Conservation (phyloP, 1,284 basidiomycete genomes). For the Boletus semigastroideus region DNA sequence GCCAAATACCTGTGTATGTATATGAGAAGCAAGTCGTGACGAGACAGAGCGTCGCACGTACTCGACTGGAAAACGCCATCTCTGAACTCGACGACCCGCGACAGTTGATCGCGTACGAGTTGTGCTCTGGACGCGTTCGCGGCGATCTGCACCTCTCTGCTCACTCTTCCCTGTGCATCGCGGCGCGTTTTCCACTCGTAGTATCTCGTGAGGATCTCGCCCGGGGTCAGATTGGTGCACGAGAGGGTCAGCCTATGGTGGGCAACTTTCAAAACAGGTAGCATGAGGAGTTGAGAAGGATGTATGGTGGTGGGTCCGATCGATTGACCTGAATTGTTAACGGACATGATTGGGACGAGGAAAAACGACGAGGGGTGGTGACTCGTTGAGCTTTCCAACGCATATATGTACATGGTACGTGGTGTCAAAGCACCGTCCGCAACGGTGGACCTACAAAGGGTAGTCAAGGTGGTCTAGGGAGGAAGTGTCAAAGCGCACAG, state of each 20-base stretch:
- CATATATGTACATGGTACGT: slow-evolving; percentile 1
- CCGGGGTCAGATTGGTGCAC: neutral
- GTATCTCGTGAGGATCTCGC: slow-evolving; percentile 3
- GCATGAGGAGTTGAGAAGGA: slow-evolving; percentile 7
- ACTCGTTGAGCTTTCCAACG: neutral
- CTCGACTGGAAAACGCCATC: too few relatives aligned
- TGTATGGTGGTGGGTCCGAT: slow-evolving; percentile 1
- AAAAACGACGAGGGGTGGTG: neutral
- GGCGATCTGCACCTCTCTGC: neutral
- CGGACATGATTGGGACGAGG: slow-evolving; percentile 4
- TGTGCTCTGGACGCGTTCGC: too few relatives aligned
- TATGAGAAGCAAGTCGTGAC: too few relatives aligned
- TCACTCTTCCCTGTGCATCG: neutral
- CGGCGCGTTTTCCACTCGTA: neutral
- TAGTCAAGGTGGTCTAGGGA: too few relatives aligned
- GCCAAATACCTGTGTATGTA: neutral
- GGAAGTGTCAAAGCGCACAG: neutral
- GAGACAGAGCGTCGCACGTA: too few relatives aligned
- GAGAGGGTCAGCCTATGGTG: neutral
- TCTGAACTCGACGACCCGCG: too few relatives aligned
- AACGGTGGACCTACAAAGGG: neutral
- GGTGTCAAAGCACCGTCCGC: slow-evolving; percentile 12
- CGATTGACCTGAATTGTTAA: neutral
- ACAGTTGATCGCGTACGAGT: too few relatives aligned
- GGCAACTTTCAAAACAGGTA: neutral